Evolutionary conservation across 1,139 yeast genomes (phyloP).

Genomic region (Lodderomyces theae): DNA sequence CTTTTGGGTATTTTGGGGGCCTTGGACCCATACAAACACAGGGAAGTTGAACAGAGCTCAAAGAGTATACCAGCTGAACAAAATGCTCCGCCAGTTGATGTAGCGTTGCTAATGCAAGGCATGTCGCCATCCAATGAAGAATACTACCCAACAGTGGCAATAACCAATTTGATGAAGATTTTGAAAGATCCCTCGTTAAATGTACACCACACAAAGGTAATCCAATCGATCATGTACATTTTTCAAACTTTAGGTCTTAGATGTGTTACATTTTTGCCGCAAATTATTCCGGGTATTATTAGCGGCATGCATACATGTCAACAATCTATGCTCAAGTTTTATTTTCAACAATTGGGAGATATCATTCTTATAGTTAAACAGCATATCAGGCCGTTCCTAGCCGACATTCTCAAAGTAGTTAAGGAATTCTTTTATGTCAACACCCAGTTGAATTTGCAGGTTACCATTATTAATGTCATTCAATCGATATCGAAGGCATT

Average conservation of each 20-base stretch:
- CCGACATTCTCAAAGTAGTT: constrained; percentile 72
- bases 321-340: constrained; percentile 77
- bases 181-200: constrained; percentile 81
- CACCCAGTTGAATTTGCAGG: constrained; percentile 62
- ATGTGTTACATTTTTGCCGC: constrained; percentile 82
- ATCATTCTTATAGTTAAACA: constrained; percentile 81
- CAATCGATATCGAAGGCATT: constrained; percentile 84
- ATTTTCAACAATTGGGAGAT: constrained; percentile 84
- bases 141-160: constrained; percentile 93
- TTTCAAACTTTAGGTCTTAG: constrained; percentile 85
- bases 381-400: constrained; percentile 80
- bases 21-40: constrained; percentile 90
- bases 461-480: constrained; percentile 73
- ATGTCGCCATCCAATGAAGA: constrained; percentile 93
- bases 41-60: constrained; percentile 81
- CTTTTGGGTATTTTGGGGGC: constrained; percentile 94
- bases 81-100: constrained; percentile 86
- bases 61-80: constrained; percentile 67
- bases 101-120: constrained; percentile 86
- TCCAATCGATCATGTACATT: constrained; percentile 87
- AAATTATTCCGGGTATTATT: constrained; percentile 84
- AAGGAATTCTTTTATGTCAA: constrained; percentile 64
- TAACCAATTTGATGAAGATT: constrained; percentile 77
- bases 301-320: constrained; percentile 85
- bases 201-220: constrained; percentile 84